These are phyloP conservation scores for Cryptosporidium bovis DNA, from an alignment of 169 alveolate species.

Conservation along the genomic window DNA sequence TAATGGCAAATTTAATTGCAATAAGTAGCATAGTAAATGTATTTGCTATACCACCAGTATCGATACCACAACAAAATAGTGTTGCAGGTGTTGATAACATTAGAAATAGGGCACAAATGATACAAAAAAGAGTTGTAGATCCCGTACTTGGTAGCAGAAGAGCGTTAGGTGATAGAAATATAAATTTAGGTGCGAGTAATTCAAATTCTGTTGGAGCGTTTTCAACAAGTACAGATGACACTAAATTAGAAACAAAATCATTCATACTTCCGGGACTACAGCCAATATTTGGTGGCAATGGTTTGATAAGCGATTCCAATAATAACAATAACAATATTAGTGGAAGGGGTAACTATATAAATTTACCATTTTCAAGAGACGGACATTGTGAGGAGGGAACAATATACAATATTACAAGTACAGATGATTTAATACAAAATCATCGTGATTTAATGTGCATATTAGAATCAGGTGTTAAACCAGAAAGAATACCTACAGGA, in stretches of 20 bases:
- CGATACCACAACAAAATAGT: conserved; percentile 4
- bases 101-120: conserved; percentile 29
- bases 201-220: conserved; percentile 1
- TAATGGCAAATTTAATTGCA: not conserved
- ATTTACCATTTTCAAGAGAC: conserved; percentile 56
- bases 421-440: conserved; percentile 48
- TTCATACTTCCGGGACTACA: conserved; percentile 8
- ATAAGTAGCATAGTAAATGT: not conserved
- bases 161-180: conserved; percentile 18
- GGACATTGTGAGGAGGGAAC: conserved; percentile 74
- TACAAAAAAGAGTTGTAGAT: conserved; percentile 52
- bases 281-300: conserved; percentile 56
- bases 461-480: conserved; percentile 48
- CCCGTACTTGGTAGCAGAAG: conserved; percentile 8
- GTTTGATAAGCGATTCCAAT: no score
- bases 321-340: not conserved
- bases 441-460: conserved; percentile 68
- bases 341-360: conserved; percentile 12
- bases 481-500: conserved; percentile 49
- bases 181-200: not conserved
- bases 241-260: conserved; percentile 25
- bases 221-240: conserved; percentile 12
- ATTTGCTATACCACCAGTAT: not conserved
- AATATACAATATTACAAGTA: conserved; percentile 50
- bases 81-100: conserved; percentile 14